Base-by-base conservation (phyloP, 179 eudicot genomes). In the Actinidia arguta region DNA sequence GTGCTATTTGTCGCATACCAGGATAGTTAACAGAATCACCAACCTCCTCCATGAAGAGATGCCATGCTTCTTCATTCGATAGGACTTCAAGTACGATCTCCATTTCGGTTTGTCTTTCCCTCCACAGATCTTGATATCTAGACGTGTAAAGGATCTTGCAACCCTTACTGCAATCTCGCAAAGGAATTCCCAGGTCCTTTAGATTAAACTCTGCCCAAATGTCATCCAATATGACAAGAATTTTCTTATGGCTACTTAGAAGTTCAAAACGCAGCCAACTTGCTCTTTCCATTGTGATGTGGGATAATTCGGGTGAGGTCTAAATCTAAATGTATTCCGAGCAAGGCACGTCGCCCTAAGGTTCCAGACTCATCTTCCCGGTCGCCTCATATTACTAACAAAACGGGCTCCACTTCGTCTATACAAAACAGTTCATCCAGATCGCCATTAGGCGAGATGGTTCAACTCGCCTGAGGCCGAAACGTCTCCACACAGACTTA, bases 171-270 rank as follows among this genome's bases (percentile, higher is more conserved):
- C 68, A 62, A 46, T 83, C 63, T 47, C 75, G 67, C 52, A 56
- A 76, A 70, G 90, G 87, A 50, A 87, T 86, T 5, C 89, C 93
- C 11, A 86, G 25, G 9, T n/a, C n/a, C 10, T 80, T 64, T 61
- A 90, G 80, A 12, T 89, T 86, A 24, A 91, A 17, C 25, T 75
- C 81, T 56, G 83, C 72, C 92, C 92, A 89, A 39, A 87, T 82
- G 80, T 91, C 93, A 75, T 91, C 93, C 8, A 91, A 47, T 64
- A 91, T 82, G 31, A 89, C 13, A 8, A 91, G 87, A 17, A 78
- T 68, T 62, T 82, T 46, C 44, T 80, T 72, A 8, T 70, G 80
- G 22, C 76, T 58, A 62, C 50, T 80, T 54, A 89, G 11, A 20
- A 59, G 52, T 70, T 88, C 82, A 64, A 71, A 72, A 8, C 82